phyloP scores from a whole-genome alignment of 169 alveolate species.

The Amoebophrya sp. region DNA sequence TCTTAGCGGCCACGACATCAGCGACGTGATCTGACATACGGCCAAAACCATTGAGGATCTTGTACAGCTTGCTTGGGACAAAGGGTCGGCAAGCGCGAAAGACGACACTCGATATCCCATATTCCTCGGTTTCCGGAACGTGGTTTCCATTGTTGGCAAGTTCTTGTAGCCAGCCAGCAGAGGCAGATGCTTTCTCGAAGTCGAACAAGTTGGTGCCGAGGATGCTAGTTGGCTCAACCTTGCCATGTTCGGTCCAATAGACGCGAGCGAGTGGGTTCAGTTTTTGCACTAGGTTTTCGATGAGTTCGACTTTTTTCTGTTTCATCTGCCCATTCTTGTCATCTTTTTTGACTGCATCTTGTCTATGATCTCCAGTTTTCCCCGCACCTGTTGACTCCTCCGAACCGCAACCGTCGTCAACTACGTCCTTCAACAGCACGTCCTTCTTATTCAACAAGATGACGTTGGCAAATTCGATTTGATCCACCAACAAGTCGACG shows the following conservation, averaged over 20 bases:
- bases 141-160: not conserved
- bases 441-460: not conserved
- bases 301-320: not conserved
- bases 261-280: not conserved
- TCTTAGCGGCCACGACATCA: not conserved
- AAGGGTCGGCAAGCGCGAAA: not conserved
- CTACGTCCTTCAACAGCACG: not conserved
- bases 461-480: slow-evolving; percentile 7
- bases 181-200: not conserved
- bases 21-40: not conserved
- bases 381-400: too few species aligned
- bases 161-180: not conserved
- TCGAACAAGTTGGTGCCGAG: not conserved
- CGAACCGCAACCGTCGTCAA: not conserved
- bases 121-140: slow-evolving; percentile 14
- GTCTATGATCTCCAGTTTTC: too few species aligned
- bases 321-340: not conserved
- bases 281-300: not conserved
- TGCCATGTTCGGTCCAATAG: slow-evolving; percentile 11
- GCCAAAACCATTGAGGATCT: not conserved
- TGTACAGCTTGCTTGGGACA: not conserved
- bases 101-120: not conserved
- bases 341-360: not conserved
- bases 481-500: slow-evolving; percentile 13
- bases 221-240: not conserved